phyloP scores from a whole-genome alignment of 306 rosid species.

The Alnus rubra region DNA sequence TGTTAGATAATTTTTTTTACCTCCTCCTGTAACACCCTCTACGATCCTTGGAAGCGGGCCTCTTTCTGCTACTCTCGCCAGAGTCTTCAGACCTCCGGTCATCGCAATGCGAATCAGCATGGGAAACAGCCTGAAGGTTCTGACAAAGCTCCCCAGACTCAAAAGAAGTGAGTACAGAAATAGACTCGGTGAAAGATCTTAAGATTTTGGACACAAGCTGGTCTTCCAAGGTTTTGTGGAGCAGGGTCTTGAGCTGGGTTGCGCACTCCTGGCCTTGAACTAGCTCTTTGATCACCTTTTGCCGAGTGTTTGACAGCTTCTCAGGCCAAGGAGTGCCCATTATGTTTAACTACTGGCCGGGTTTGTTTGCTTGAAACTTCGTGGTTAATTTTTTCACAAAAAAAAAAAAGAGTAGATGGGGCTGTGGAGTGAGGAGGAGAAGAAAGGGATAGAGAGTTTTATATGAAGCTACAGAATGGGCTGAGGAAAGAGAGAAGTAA shows the following conservation, averaged over 20 bases:
- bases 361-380: background rate
- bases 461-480: background rate
- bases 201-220: conserved; percentile 37
- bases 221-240: conserved; percentile 25
- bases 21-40: conserved; percentile 81
- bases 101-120: conserved; percentile 37
- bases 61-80: conserved; percentile 47
- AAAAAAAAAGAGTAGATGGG: background rate
- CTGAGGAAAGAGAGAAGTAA: conserved; percentile 45
- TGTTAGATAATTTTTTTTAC: conserved; percentile 27
- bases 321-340: conserved; percentile 33
- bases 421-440: background rate
- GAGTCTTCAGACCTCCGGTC: conserved; percentile 50
- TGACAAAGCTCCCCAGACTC: conserved; percentile 3
- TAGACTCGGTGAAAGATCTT: conserved; percentile 36
- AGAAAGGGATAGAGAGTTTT: conserved; percentile 21
- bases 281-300: conserved; percentile 31
- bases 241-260: conserved; percentile 43
- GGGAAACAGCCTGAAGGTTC: conserved; percentile 16
- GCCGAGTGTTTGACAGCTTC: conserved; percentile 3
- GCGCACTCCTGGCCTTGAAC: conserved; percentile 45
- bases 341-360: background rate
- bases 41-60: conserved; percentile 41
- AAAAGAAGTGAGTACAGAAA: conserved; percentile 43
- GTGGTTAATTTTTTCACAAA: background rate